Evolutionary conservation across 371 early-diverging fungal species (phyloP).

Genomic region (Syncephalastrum sp.): DNA sequence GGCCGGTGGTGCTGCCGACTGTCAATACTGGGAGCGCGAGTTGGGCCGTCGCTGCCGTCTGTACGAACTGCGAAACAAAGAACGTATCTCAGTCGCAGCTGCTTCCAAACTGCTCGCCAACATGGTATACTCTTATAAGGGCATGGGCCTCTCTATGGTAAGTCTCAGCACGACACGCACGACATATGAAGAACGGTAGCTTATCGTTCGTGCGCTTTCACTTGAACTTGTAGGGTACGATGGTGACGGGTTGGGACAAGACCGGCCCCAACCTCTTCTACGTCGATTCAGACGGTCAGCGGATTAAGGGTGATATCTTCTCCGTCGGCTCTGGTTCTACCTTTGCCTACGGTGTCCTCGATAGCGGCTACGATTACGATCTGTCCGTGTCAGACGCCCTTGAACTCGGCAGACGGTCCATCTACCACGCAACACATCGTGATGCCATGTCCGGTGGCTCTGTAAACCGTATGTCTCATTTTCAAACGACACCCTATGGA

Average conservation of each 20-base stretch:
- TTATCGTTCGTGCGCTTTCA: neutral
- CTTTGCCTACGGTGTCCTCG: slow-evolving; percentile 98
- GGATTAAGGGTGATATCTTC: slow-evolving; percentile 93
- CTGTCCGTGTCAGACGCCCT: slow-evolving; percentile 92
- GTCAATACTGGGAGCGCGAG: slow-evolving; percentile 99
- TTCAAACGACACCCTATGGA: neutral
- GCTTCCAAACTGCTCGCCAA: slow-evolving; percentile 97
- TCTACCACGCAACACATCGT: slow-evolving; percentile 98
- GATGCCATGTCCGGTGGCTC: slow-evolving; percentile 99
- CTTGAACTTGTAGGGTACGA: slow-evolving; percentile 79
- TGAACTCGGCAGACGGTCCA: slow-evolving; percentile 94
- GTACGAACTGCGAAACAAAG: slow-evolving; percentile 97
- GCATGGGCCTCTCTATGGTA: slow-evolving; percentile 98
- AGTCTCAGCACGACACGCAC: neutral
- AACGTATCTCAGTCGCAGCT: slow-evolving; percentile 98
- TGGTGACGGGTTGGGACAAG: slow-evolving; percentile 99
- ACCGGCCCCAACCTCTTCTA: slow-evolving; percentile 96
- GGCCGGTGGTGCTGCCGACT: slow-evolving; percentile 99
- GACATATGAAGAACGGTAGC: neutral
- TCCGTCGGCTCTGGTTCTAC: slow-evolving; percentile 98
- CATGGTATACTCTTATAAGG: slow-evolving; percentile 98
- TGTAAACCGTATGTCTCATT: slow-evolving; percentile 73
- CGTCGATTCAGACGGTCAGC: slow-evolving; percentile 97
- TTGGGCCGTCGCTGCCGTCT: slow-evolving; percentile 96
- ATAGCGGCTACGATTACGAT: slow-evolving; percentile 89